These are phyloP conservation scores for Penicillium longicatenatum DNA, from an alignment of 495 filamentous ascomycete genomes.

Conservation along the genomic window DNA sequence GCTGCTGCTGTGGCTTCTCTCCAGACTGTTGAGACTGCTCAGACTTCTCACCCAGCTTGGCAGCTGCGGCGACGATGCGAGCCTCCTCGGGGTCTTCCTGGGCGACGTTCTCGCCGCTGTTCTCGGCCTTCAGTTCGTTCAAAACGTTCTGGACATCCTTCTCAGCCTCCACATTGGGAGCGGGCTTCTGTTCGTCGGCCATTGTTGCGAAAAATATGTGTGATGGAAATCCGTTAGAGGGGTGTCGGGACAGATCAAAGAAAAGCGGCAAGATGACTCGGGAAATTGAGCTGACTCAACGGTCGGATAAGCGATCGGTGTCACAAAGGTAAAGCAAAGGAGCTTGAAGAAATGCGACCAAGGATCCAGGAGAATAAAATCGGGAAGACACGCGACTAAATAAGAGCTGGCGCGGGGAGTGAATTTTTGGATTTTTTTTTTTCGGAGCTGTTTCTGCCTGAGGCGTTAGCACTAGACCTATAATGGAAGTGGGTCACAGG, in stretches of 20 bases:
- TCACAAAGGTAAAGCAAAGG: not conserved
- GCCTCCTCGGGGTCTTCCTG: conserved; percentile 45
- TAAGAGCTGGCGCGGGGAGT: not conserved
- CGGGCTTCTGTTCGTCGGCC: conserved; percentile 46
- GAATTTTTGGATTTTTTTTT: conserved; percentile 2
- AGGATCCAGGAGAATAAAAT: conserved; percentile 1
- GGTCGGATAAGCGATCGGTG: not conserved
- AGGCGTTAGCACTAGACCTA: not conserved
- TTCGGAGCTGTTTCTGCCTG: conserved; percentile 4
- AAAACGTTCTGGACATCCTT: conserved; percentile 35
- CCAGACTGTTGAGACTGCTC: conserved; percentile 40
- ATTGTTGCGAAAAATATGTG: conserved; percentile 27
- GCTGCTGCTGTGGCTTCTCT: conserved; percentile 30
- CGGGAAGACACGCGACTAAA: not conserved
- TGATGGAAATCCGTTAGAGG: not conserved
- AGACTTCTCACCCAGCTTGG: conserved; percentile 47
- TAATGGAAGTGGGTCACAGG: not conserved
- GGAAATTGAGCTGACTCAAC: not conserved
- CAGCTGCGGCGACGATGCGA: conserved; percentile 47
- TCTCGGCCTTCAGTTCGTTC: conserved; percentile 39
- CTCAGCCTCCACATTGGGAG: conserved; percentile 42
- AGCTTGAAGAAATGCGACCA: conserved; percentile 4
- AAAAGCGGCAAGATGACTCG: conserved; percentile 3
- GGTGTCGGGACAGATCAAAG: conserved; percentile 1
- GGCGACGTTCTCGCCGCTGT: conserved; percentile 27